Conservation (phyloP, 306 rosid genomes). For the Vigna mungo region DNA sequence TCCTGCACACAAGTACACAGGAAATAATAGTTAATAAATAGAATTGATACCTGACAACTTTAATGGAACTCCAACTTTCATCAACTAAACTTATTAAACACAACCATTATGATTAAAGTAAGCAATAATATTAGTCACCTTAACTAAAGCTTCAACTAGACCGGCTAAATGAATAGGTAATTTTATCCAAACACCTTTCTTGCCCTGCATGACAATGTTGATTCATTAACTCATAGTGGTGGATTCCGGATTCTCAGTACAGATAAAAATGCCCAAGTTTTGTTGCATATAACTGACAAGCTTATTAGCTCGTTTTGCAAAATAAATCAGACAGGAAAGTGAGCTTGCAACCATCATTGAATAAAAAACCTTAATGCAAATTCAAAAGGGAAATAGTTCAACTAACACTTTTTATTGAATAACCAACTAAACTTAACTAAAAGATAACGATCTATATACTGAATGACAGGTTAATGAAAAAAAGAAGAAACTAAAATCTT, state of each 20-base stretch:
- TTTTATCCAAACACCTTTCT: conserved; percentile 77
- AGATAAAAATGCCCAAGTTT: conserved; percentile 28
- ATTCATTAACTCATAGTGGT: neutral
- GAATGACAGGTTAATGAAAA: conserved; percentile 19
- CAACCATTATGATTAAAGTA: conserved; percentile 8
- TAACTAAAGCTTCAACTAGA: conserved; percentile 69
- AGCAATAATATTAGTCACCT: conserved; percentile 52
- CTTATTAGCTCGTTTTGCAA: neutral
- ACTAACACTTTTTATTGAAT: conserved; percentile 3
- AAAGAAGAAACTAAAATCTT: conserved; percentile 13
- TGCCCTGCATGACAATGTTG: conserved; percentile 59
- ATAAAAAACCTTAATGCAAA: conserved; percentile 16
- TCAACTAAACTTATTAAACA: conserved; percentile 3
- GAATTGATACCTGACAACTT: neutral
- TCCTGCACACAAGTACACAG: conserved; percentile 53
- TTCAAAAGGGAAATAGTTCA: conserved; percentile 3
- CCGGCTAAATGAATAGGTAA: conserved; percentile 66
- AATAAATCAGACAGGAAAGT: neutral
- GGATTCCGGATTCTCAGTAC: conserved; percentile 24
- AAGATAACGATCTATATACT: conserved; percentile 14
- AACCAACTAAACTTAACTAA: neutral
- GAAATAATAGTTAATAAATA: conserved; percentile 19
- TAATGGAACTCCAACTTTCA: conserved; percentile 1
- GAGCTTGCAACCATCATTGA: conserved; percentile 1
- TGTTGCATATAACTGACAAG: conserved; percentile 23